phyloP scores from a whole-genome alignment of 495 filamentous ascomycete genomes.

The Xylaria grammica region DNA sequence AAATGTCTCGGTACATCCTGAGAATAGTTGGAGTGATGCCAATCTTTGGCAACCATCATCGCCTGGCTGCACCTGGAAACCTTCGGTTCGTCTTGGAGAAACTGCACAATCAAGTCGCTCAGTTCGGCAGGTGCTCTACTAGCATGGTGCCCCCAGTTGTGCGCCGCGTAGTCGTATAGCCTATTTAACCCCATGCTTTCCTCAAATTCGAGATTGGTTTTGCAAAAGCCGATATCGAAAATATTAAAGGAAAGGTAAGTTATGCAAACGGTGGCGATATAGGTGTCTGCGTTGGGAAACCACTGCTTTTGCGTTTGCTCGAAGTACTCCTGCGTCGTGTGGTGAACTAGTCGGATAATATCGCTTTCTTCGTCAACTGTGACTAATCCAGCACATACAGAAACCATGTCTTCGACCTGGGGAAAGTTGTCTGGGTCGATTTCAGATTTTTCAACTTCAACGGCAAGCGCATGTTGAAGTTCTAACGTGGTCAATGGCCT shows the following conservation, averaged over 20 bases:
- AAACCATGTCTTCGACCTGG: constrained; percentile 44
- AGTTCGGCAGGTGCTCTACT: neutral
- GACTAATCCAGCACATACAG: constrained; percentile 60
- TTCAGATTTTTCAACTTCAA: constrained; percentile 31
- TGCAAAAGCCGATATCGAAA: neutral
- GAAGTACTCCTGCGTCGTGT: constrained; percentile 12
- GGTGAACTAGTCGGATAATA: constrained; percentile 28
- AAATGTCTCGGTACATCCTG: constrained; percentile 17
- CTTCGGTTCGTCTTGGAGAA: constrained; percentile 29
- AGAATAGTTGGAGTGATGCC: neutral
- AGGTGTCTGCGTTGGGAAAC: neutral
- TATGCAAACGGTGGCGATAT: neutral
- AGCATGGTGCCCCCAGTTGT: constrained; percentile 53
- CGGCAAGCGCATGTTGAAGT: constrained; percentile 55
- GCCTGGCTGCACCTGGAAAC: neutral
- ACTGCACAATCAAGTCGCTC: constrained; percentile 17
- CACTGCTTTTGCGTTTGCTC: neutral
- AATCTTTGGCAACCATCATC: neutral
- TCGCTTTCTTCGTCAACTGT: constrained; percentile 52
- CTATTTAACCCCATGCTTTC: constrained; percentile 33
- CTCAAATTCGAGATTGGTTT: constrained; percentile 10
- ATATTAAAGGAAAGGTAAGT: neutral
- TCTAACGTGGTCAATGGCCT: constrained; percentile 48
- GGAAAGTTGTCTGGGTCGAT: constrained; percentile 49
- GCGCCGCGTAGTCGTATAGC: constrained; percentile 50